Base-by-base conservation (phyloP, 495 filamentous ascomycete genomes). In the Neurospora sp. region DNA sequence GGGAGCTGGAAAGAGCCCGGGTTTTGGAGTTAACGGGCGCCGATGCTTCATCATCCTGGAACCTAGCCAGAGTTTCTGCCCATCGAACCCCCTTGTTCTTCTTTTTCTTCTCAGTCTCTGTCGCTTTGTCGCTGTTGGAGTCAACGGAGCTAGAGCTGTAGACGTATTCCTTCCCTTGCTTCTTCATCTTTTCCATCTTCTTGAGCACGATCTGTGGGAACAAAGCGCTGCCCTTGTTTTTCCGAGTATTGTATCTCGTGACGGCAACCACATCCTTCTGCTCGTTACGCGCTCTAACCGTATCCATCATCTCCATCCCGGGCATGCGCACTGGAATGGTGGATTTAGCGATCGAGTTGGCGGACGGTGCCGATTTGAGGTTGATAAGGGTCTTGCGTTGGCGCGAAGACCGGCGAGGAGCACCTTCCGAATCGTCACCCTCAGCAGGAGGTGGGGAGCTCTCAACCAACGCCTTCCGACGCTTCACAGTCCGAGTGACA, bases 211-310 rank as follows among this genome's bases (percentile, higher is more conserved):
- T 38, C n/a, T 71, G 71, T 10, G 82, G 79, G n/a, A 66, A 76
- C 3, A 82, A 71, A 0, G 83, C 76, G 70, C 77, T 80, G 70
- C 79, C 85, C 78, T 88, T 89, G 78, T 90, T 90, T 76, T 86
- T 88, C 41, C 86, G 83, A 2, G 87, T 90, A 76, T 90, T 90
- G 69, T 77, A 76, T 10, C 83, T 72, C 0, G 87, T 88, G 18
- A 86, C 66, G 20, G 83, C 76, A 5, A 83, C 84, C 14, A 88
- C 76, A 70, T 87, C 85, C 76, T 88, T 87, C 40, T 87, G 86
- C 60, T 87, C 86, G 69, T 76, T 81, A 71, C 79, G 78, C 78
- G 75, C 72, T 80, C 76, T 74, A 2, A 49, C 39, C 23, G 79
- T 77, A 49, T 78, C 79, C 72, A 78, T 74, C 39, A 76, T 71